Conservation (phyloP, 345 rosid species). For the Laguncularia racemosa region DNA sequence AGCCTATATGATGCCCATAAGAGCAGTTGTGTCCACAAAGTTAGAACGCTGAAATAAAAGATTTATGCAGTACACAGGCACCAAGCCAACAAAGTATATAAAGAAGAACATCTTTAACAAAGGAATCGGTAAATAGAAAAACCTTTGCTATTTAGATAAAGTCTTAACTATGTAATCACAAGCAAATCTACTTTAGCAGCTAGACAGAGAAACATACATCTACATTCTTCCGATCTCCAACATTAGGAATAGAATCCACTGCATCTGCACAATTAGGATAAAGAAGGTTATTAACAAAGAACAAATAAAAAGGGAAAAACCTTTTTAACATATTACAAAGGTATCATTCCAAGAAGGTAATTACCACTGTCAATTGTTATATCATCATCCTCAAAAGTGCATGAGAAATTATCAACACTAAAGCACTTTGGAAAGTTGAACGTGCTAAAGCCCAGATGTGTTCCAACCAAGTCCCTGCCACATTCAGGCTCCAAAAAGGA, state of each 20-base stretch:
- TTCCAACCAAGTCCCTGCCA: slow-evolving; percentile 12
- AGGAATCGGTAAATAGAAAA: not conserved
- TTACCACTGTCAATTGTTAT: slow-evolving; percentile 11
- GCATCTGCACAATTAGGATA: slow-evolving; percentile 10
- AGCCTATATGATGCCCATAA: too few species aligned
- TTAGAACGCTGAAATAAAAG: too few species aligned
- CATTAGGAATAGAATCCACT: slow-evolving; percentile 15
- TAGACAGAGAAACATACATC: slow-evolving; percentile 8
- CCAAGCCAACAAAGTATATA: not conserved
- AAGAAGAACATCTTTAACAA: not conserved
- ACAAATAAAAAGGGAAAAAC: not conserved
- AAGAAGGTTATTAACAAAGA: not conserved
- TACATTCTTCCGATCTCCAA: slow-evolving; percentile 10
- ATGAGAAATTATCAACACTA: slow-evolving; percentile 15
- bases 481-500: slow-evolving; percentile 17
- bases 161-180: not conserved
- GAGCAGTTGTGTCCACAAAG: too few species aligned
- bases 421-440: slow-evolving; percentile 15
- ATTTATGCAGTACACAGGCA: too few species aligned
- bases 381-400: slow-evolving; percentile 13
- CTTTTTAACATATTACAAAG: not conserved
- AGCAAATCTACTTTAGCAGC: not conserved
- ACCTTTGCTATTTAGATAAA: not conserved
- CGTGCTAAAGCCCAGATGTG: slow-evolving; percentile 17
- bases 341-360: not conserved